Base-by-base conservation (phyloP, 176 grass and related monocot genomes). In the Echinochloa phyllopogon region DNA sequence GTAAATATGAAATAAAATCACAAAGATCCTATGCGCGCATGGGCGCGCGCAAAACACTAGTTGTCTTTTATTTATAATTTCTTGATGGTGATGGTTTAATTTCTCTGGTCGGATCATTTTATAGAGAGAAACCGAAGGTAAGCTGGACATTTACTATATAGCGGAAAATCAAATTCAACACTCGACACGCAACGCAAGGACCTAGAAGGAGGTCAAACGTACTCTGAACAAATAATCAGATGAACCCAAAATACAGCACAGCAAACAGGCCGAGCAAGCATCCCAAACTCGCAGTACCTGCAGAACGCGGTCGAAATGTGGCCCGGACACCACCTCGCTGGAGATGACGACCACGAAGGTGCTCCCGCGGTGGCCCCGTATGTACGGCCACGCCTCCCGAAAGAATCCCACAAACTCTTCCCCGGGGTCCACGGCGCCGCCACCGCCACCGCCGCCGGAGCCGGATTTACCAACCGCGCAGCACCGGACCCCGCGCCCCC, bases 291-390 rank as follows among this genome's bases (percentile, higher is more conserved):
- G 41, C 67, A 50, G 62, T 88, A 95, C 91, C 93, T 98, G 87
- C 36, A 98, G 85, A 78, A 95, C 87, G 80, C 87, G 69, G 75
- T 98, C 89, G 45, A 98, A 76, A 61, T 86, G 84, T 29, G 91
- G 82, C 68, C 89, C 87, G 4, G 79, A 89, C 70, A 92, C 91
- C 72, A 98, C 88, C 85, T 93, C 95, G 84, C 88, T 90, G 38
- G 95, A 95, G 83, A 93, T 81, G 65, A 98, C 91, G 57, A 93
- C 93, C 70, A 98, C 89, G 71, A 95, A 98, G 29, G 87, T 93
- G 84, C 91, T 93, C 60, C 93, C 91, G 27, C 91, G 88, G 83
- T 98, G 95, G 16, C 89, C 93, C 48, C 91, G 75, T 72, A 98
- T 93, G 60, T 98, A 98, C 45, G 93, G 91, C 93, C 93, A 98